These are phyloP conservation scores for Metschnikowia peoriensis DNA, from an alignment of 805 yeast genomes.

Conservation along the genomic window DNA sequence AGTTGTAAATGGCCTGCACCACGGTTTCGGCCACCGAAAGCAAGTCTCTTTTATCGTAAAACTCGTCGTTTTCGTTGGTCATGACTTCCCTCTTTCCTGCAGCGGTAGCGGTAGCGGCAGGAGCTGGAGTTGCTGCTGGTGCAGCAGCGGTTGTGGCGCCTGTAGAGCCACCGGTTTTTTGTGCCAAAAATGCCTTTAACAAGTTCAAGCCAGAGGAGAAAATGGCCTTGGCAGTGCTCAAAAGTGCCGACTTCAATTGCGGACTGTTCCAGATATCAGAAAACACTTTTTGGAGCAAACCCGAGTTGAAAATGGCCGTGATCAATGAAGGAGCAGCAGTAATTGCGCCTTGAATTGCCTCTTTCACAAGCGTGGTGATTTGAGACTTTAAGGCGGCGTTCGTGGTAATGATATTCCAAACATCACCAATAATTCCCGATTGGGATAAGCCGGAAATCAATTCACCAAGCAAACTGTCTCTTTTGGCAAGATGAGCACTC, in stretches of 20 bases:
- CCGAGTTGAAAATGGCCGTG: conserved; percentile 41
- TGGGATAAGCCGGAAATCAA: conserved; percentile 35
- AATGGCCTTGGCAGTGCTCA: conserved; percentile 32
- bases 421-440: conserved; percentile 39
- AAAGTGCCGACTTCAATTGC: conserved; percentile 33
- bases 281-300: conserved; percentile 35
- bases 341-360: conserved; percentile 32
- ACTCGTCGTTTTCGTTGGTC: conserved; percentile 21
- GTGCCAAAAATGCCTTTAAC: conserved; percentile 21
- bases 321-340: conserved; percentile 42
- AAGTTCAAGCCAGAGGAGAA: conserved; percentile 33
- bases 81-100: conserved; percentile 19
- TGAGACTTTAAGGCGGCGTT: conserved; percentile 28
- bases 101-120: conserved; percentile 17
- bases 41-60: conserved; percentile 38
- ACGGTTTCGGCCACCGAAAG: conserved; percentile 26
- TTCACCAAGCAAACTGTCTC: conserved; percentile 35
- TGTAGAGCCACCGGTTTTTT: conserved; percentile 10
- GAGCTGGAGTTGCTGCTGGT: conserved; percentile 15
- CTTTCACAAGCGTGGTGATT: conserved; percentile 27
- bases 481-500: conserved; percentile 26
- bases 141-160: conserved; percentile 21
- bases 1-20: conserved; percentile 29
- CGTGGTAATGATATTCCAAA: conserved; percentile 35
- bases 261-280: conserved; percentile 30